Evolutionary conservation across 306 rosid species (phyloP).

Genomic region (Morella rubra): DNA sequence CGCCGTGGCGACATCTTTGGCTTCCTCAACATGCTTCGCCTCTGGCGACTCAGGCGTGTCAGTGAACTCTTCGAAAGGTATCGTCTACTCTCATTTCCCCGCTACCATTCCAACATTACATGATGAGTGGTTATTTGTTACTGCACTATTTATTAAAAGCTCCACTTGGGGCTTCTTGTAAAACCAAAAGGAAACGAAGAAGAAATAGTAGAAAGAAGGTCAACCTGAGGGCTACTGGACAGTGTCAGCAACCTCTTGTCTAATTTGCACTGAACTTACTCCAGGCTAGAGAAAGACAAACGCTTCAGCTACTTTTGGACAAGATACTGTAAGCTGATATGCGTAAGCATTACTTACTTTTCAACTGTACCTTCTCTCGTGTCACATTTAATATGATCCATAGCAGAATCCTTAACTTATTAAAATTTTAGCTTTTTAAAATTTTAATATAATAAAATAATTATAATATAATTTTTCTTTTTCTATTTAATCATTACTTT

Average conservation of each 20-base stretch:
- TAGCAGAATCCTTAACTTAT: no score
- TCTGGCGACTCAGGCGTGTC: conserved; percentile 84
- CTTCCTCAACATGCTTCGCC: conserved; percentile 74
- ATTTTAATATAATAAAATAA: no score
- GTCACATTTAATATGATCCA: no score
- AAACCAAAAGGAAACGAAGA: not conserved
- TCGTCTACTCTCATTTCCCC: no score
- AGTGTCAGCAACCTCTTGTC: not conserved
- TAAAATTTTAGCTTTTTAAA: no score
- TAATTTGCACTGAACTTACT: not conserved
- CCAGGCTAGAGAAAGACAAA: conserved; percentile 88
- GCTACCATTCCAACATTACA: no score
- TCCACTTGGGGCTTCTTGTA: not conserved
- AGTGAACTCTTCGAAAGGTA: conserved; percentile 75
- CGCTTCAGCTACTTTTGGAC: conserved; percentile 71
- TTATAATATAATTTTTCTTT: no score
- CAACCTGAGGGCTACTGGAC: not conserved
- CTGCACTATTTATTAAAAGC: no score
- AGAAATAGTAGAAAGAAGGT: no score
- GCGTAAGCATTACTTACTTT: conserved; percentile 49
- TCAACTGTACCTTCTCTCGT: not conserved
- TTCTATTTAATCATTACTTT: no score
- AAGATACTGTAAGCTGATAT: conserved; percentile 64
- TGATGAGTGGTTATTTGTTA: no score
- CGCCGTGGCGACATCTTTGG: conserved; percentile 40